A percentile compares a stretch with the other conserved stretches of the same genome.
Evolutionary conservation across 2,329 filamentous ascomycete species (phyloP).

Genomic region (Xylaria polymorpha): DNA sequence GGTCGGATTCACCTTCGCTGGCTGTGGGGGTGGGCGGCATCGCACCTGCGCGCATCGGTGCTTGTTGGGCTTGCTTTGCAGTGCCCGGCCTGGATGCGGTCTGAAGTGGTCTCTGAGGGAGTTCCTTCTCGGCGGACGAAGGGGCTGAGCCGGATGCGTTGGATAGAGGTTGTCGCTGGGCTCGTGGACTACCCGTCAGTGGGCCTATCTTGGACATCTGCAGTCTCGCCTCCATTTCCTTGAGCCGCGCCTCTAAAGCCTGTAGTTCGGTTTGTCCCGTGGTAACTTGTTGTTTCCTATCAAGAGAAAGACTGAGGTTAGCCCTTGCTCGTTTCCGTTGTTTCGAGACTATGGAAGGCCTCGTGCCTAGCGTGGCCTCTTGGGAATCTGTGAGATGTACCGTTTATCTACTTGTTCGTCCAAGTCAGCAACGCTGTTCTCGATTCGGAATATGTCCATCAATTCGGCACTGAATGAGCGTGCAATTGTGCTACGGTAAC

Average conservation of each 20-base stretch:
- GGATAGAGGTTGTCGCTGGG: constrained; percentile 48
- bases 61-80: constrained; percentile 61
- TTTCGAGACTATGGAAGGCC: not conserved
- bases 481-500: constrained; percentile 77
- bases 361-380: constrained; percentile 11
- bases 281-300: constrained; percentile 82
- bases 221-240: constrained; percentile 85
- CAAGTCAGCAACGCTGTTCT: constrained; percentile 79
- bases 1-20: constrained; percentile 71
- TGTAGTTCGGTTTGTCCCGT: constrained; percentile 83
- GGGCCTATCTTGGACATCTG: constrained; percentile 35
- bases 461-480: constrained; percentile 87
- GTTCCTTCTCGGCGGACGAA: constrained; percentile 48
- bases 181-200: constrained; percentile 40
- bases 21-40: constrained; percentile 70
- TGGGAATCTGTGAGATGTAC: constrained; percentile 63
- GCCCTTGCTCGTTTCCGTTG: constrained; percentile 12
- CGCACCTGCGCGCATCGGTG: constrained; percentile 64
- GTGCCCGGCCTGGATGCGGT: constrained; percentile 65
- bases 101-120: constrained; percentile 45
- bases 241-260: constrained; percentile 83
- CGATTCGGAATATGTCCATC: constrained; percentile 89
- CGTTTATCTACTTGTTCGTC: constrained; percentile 82
- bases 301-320: constrained; percentile 27
- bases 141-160: constrained; percentile 45